Conservation (phyloP, 1,284 basidiomycete species). For the Fistulinella staudtii region DNA sequence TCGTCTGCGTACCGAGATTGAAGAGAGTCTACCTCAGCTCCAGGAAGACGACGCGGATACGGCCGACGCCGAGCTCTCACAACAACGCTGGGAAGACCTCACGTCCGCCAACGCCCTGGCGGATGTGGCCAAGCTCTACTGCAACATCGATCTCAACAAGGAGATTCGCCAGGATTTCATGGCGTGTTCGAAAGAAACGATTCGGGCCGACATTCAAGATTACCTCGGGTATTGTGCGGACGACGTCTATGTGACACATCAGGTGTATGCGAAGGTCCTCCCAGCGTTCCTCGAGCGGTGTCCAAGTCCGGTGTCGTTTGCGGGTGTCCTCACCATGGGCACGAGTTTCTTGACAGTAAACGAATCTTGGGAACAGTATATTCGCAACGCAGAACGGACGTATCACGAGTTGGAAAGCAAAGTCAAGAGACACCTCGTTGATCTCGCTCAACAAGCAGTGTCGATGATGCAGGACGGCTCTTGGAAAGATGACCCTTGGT, state of each 20-base stretch:
- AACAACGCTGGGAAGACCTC: constrained; percentile 86
- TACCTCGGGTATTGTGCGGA: constrained; percentile 87
- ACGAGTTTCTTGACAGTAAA: constrained; percentile 91
- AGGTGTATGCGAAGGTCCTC: constrained; percentile 78
- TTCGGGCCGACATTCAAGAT: constrained; percentile 64
- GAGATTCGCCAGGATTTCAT: constrained; percentile 78
- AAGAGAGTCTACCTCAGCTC: constrained; percentile 41
- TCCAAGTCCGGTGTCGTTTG: constrained; percentile 91
- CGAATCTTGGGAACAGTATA: constrained; percentile 82
- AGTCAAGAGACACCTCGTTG: constrained; percentile 64
- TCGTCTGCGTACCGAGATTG: constrained; percentile 43
- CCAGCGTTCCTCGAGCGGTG: constrained; percentile 83
- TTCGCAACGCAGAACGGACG: constrained; percentile 72
- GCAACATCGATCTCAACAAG: constrained; percentile 81
- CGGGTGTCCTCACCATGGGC: constrained; percentile 90
- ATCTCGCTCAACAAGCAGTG: constrained; percentile 66
- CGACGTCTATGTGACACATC: constrained; percentile 85
- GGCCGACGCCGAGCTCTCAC: constrained; percentile 37
- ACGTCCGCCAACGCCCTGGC: constrained; percentile 91
- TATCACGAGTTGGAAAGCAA: constrained; percentile 76
- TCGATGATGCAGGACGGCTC: constrained; percentile 41
- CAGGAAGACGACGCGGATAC: constrained; percentile 39
- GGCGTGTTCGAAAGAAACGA: constrained; percentile 57
- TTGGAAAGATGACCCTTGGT: constrained; percentile 83
- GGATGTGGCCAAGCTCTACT: constrained; percentile 91